Percentiles rank a stretch among this genome's conserved stretches.
Conservation (phyloP, 2,329 filamentous ascomycete species). For the Calonectria fujianensis region DNA sequence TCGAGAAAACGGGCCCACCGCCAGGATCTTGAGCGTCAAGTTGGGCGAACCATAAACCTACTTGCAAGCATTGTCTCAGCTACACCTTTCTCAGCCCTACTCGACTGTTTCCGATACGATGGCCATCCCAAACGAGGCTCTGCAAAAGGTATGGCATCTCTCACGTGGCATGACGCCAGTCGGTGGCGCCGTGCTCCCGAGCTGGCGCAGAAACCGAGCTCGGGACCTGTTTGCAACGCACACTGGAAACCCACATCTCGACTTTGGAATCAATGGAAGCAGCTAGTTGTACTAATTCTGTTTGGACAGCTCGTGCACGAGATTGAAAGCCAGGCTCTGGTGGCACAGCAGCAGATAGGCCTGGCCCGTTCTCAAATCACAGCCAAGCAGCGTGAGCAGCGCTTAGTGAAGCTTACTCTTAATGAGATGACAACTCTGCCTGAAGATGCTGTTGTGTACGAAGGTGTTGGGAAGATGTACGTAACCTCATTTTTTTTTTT, state of each 20-base stretch:
- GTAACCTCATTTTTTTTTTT: conserved; percentile 55
- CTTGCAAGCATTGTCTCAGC: conserved; percentile 20
- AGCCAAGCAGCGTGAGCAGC: conserved; percentile 90
- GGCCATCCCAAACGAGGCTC: conserved; percentile 94
- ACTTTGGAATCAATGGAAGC: neutral
- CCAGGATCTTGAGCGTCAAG: conserved; percentile 14
- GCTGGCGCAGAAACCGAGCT: neutral
- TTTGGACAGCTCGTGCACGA: conserved; percentile 86
- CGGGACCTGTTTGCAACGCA: neutral
- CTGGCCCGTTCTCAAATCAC: conserved; percentile 90
- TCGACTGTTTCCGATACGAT: conserved; percentile 70
- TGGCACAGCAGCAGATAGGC: conserved; percentile 93
- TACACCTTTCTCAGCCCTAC: conserved; percentile 2
- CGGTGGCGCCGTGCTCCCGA: neutral
- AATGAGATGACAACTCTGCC: conserved; percentile 88
- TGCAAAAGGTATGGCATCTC: conserved; percentile 84
- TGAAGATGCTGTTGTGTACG: conserved; percentile 86
- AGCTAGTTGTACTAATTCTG: conserved; percentile 14
- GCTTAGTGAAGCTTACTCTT: conserved; percentile 90
- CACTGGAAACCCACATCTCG: neutral
- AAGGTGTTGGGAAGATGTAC: conserved; percentile 98
- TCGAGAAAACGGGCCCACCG: conserved; percentile 19
- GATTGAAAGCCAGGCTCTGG: conserved; percentile 91
- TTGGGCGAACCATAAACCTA: conserved; percentile 22
- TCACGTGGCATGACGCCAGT: neutral